Evolutionary conservation across 768 basidiomycete species (phyloP).

Genomic region (Calocybe indica): DNA sequence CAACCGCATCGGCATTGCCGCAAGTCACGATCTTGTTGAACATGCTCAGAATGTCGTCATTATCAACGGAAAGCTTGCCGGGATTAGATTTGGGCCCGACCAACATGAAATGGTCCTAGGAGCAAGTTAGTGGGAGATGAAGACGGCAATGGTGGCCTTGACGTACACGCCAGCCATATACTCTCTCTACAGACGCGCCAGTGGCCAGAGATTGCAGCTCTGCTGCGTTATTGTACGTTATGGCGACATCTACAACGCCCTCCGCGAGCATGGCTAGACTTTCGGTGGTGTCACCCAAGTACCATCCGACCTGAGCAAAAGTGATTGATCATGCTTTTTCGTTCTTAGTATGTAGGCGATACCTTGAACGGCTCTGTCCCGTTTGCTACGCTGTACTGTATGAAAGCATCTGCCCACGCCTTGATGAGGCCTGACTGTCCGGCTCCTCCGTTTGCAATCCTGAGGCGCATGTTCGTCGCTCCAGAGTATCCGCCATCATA

Average conservation of each 20-base stretch:
- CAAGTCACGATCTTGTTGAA: slow-evolving; percentile 39
- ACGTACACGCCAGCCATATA: slow-evolving; percentile 42
- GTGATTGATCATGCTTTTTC: no score
- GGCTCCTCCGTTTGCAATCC: slow-evolving; percentile 14
- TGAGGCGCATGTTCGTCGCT: slow-evolving; percentile 8
- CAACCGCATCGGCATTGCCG: slow-evolving; percentile 37
- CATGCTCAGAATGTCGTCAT: slow-evolving; percentile 32
- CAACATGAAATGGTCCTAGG: slow-evolving; percentile 44
- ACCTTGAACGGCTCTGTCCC: slow-evolving; percentile 8
- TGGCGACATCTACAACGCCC: slow-evolving; percentile 40
- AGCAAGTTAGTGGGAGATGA: no score
- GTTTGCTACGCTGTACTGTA: slow-evolving; percentile 9
- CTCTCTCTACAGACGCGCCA: slow-evolving; percentile 23
- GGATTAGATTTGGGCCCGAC: slow-evolving; percentile 45
- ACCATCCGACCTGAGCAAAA: slow-evolving; percentile 44
- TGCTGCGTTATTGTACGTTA: slow-evolving; percentile 51
- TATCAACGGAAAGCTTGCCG: slow-evolving; percentile 22
- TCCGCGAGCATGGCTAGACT: slow-evolving; percentile 35
- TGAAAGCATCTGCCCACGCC: slow-evolving; percentile 13
- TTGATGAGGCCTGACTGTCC: slow-evolving; percentile 14
- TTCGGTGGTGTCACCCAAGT: slow-evolving; percentile 50
- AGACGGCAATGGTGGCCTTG: not conserved
- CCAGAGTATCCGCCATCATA: slow-evolving; percentile 11
- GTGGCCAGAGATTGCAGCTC: slow-evolving; percentile 29
- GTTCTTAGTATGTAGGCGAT: not conserved